phyloP scores from a whole-genome alignment of 495 filamentous ascomycete genomes.

The Annulohypoxylon nitens region DNA sequence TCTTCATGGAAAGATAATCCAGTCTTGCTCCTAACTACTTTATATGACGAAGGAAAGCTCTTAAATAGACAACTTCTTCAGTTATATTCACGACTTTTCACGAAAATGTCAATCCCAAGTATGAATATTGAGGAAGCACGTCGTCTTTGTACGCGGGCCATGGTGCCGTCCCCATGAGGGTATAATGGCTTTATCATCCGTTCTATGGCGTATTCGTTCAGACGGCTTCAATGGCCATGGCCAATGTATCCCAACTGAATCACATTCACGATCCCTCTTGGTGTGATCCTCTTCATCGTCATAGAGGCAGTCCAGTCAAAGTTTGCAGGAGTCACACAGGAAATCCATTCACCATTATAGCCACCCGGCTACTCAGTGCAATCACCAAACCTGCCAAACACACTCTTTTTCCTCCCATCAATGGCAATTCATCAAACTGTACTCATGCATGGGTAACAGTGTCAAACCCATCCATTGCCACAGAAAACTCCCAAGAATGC shows the following conservation, averaged over 20 bases:
- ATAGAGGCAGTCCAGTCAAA: background rate
- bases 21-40: background rate
- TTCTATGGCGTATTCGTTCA: background rate
- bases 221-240: background rate
- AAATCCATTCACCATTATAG: conserved; percentile 4
- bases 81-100: too few relatives aligned
- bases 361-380: conserved; percentile 1
- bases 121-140: background rate
- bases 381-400: conserved; percentile 13
- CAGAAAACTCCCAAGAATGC: background rate
- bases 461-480: conserved; percentile 1
- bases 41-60: background rate
- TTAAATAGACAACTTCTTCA: background rate
- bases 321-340: conserved; percentile 5
- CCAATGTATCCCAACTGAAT: background rate
- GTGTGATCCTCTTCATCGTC: background rate
- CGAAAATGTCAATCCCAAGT: background rate
- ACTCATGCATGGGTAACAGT: conserved; percentile 24
- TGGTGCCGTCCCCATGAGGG: background rate
- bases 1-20: background rate
- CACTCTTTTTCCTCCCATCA: background rate
- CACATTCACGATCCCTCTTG: background rate
- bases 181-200: background rate
- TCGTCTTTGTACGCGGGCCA: too few relatives aligned
- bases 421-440: background rate